These are phyloP conservation scores for Schizonepeta tenuifolia DNA, from an alignment of 257 asterid genomes.

Conservation along the genomic window DNA sequence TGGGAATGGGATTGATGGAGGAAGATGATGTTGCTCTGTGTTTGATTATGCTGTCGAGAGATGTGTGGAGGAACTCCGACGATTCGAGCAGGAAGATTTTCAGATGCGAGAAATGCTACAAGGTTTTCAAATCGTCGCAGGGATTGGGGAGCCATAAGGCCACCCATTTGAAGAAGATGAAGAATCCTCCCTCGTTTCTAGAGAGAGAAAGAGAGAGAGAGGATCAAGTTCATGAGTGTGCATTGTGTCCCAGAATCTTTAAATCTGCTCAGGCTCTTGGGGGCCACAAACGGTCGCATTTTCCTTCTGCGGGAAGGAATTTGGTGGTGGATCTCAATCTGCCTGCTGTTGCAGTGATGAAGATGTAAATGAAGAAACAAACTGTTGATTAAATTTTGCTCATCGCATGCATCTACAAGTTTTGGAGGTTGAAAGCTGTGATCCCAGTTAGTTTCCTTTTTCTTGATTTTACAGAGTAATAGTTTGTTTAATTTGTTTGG, in stretches of 20 bases:
- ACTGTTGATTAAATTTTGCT: not conserved
- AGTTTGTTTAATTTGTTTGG: not conserved
- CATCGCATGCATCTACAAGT: no score
- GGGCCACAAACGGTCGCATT: conserved; percentile 69
- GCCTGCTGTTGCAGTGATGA: conserved; percentile 7
- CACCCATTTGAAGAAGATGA: conserved; percentile 34
- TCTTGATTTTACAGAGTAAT: not conserved
- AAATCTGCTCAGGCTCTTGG: conserved; percentile 71
- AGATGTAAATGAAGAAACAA: conserved; percentile 18
- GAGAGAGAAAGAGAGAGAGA: no score
- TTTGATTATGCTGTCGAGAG: conserved; percentile 68
- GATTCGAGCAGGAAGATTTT: conserved; percentile 18
- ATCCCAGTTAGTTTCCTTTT: not conserved
- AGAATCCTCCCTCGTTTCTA: no score
- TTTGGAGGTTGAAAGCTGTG: conserved; percentile 10
- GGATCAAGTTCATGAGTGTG: no score
- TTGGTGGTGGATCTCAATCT: conserved; percentile 25
- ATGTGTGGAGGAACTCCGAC: conserved; percentile 42
- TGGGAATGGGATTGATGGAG: conserved; percentile 46
- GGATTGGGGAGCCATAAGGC: conserved; percentile 56
- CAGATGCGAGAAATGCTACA: conserved; percentile 45
- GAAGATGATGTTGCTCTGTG: conserved; percentile 67
- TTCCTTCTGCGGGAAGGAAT: not conserved
- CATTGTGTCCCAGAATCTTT: conserved; percentile 54
- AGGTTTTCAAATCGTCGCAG: conserved; percentile 47